Base-by-base conservation (phyloP, 1,139 yeast species). In the Geotrichum citri-aurantii region DNA sequence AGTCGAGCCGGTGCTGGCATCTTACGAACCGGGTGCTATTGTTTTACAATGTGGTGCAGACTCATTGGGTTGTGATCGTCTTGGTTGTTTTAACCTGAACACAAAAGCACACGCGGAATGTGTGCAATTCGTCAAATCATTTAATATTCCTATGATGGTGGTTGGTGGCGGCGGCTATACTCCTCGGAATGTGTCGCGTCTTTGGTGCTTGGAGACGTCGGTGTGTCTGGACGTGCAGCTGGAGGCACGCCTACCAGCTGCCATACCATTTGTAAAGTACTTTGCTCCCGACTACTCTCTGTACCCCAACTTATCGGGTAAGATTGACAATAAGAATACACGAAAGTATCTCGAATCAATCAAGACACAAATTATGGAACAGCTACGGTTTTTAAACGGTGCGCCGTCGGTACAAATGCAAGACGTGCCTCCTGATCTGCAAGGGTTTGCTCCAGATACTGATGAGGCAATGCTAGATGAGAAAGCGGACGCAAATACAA, bases 111-210 rank as follows among this genome's bases (percentile, higher is more conserved):
- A 92, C 71, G 98, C 97, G 3, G 96, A 91, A 70, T 93, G 99
- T 76, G 95, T 92, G 40, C 83, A 85, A 64, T 92, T 84, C 72
- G 85, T 92, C 59, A 88, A 87, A 69, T 81, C 92, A 24, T 92
- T 92, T 72, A 91, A 92, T 5, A 77, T 93, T 1, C 98, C 98
- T 6, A 79, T 90, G 82, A 77, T 93, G 72, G 97, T 93, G 12
- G 75, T 93, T 14, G 99, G 99, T 29, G 99, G 99, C 42, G 99
- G 99, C 58, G 99, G 99, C 2, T 93, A 93, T 72, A 93, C 99
- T 0, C 96, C 97, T 58, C 81, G 97, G 66, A 93, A 93, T 69
- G 99, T 93, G 8, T 87, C 96, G 11, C 78, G 99, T 62, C 79
- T 93, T 48, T 93, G 99, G 99, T 84, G 97, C 52, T 91, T 88